Evolutionary conservation across 2,329 filamentous ascomycete species (phyloP), one percentile per base, ranked within the genome.

Genomic region (Coleophoma crateriformis): DNA sequence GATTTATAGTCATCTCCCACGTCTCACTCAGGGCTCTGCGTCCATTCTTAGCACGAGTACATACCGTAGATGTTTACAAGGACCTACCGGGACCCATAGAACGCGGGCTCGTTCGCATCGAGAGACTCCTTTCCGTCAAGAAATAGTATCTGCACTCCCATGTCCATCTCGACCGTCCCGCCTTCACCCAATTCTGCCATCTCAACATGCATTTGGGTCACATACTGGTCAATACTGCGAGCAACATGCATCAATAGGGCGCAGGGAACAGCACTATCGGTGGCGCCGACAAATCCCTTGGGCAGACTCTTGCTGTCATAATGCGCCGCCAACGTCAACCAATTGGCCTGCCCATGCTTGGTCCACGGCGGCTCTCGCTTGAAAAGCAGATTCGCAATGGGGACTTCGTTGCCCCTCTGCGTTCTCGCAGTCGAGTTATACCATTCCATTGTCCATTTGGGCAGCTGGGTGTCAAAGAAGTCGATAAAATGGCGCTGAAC

Each of bases 51-150:
- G 33, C 34, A 52, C 7, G 14, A 19, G 8, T 38, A 20, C n/a
- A n/a, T 33, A 14, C n/a, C 13, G 13, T 10, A 5, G 27, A 44
- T 34, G 41, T 11, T 14, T 12, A 15, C 2, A 49, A 13, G 33
- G 20, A 48, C 73, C 20, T 72, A 85, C 82, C 87, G 80, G 15
- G 90, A 80, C 1, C 91, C 91, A 60, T 96, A 96, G 7, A 96
- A 71, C 3, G 87, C 76, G 78, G 32, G 79, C 79, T 1, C 82
- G 85, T 90, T 90, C 96, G 1, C 67, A 67, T 34, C 79, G 67
- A 94, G 96, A 0, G 91, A 90, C 68, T 96, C 91, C 69, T 96
- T 92, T 6, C 92, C 91, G 61, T 96, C 91, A 12, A 96, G 70
- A 51, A 96, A 77, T 32, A 96, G 58, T 27, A 96, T 86, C 71